A percentile compares a stretch with the other conserved stretches of the same genome.
phyloP scores from a whole-genome alignment of 2,329 filamentous ascomycete species.

The Pseudocercospora ulei region DNA sequence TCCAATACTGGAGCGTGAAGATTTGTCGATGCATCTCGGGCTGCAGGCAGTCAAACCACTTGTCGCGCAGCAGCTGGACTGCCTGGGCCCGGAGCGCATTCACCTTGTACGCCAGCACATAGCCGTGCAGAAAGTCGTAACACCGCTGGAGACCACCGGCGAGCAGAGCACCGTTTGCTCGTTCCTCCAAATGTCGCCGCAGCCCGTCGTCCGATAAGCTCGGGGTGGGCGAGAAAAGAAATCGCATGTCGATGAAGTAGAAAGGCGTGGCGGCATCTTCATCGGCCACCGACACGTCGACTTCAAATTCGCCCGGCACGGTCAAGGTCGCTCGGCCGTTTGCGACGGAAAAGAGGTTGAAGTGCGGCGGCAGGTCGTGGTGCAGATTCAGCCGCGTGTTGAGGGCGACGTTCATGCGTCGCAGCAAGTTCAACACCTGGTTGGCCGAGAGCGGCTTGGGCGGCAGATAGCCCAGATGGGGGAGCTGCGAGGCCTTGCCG shows the following conservation, averaged over 20 bases:
- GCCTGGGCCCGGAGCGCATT: conserved; percentile 72
- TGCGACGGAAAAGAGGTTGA: conserved; percentile 66
- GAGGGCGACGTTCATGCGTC: conserved; percentile 73
- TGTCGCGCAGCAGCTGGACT: conserved; percentile 53
- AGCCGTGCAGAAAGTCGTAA: conserved; percentile 78
- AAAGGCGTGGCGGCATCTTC: conserved; percentile 77
- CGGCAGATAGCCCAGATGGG: conserved; percentile 70
- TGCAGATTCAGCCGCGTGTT: conserved; percentile 75
- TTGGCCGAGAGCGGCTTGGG: conserved; percentile 60
- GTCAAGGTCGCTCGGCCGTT: conserved; percentile 85
- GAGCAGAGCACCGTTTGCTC: conserved; percentile 61
- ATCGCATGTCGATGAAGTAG: conserved; percentile 87
- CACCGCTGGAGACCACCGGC: conserved; percentile 66
- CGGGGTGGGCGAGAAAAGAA: conserved; percentile 63
- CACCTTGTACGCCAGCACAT: conserved; percentile 83
- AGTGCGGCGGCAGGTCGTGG: conserved; percentile 69
- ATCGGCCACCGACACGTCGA: conserved; percentile 82
- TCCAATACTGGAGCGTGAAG: conserved; percentile 87
- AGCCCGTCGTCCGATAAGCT: conserved; percentile 52
- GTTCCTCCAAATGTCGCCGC: conserved; percentile 56
- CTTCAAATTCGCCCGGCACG: conserved; percentile 75
- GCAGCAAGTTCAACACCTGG: conserved; percentile 63
- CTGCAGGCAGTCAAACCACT: conserved; percentile 68
- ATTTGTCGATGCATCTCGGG: conserved; percentile 72
- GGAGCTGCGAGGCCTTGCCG: conserved; percentile 66